These are phyloP conservation scores for Suillus subalutaceus DNA, from an alignment of 768 basidiomycete species.

Conservation along the genomic window DNA sequence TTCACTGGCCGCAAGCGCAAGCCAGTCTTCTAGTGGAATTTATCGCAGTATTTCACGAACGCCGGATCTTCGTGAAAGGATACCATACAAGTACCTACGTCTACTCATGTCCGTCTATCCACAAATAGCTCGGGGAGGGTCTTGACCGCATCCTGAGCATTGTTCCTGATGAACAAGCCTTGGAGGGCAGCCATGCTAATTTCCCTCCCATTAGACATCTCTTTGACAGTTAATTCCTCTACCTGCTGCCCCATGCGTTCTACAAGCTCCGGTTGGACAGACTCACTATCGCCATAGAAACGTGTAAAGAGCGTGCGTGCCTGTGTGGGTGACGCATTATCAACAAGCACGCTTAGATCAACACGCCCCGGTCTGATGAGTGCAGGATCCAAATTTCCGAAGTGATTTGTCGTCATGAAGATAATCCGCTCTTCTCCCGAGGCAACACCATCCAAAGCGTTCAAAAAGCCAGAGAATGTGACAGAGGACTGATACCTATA, in stretches of 20 bases:
- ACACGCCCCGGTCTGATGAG: slow-evolving; percentile 96
- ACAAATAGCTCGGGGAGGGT: slow-evolving; percentile 48
- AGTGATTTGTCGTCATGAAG: slow-evolving; percentile 99
- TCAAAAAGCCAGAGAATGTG: slow-evolving; percentile 97
- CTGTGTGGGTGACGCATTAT: slow-evolving; percentile 84
- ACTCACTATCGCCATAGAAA: slow-evolving; percentile 71
- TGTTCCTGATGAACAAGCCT: slow-evolving; percentile 87
- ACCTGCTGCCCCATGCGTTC: slow-evolving; percentile 54
- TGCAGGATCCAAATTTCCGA: slow-evolving; percentile 87
- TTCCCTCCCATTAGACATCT: slow-evolving; percentile 53
- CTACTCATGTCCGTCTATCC: slow-evolving; percentile 30
- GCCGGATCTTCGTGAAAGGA: not conserved
- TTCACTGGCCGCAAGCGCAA: slow-evolving; percentile 92
- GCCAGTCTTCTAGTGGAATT: slow-evolving; percentile 63
- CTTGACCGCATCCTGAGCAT: slow-evolving; percentile 55
- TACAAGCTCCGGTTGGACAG: slow-evolving; percentile 37
- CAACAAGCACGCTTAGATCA: slow-evolving; percentile 81
- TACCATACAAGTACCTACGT: slow-evolving; percentile 15
- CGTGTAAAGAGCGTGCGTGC: slow-evolving; percentile 75
- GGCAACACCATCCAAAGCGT: slow-evolving; percentile 96
- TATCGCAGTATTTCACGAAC: slow-evolving; percentile 13
- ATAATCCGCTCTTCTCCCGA: slow-evolving; percentile 98
- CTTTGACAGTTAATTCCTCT: slow-evolving; percentile 53
- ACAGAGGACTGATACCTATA: slow-evolving; percentile 89
- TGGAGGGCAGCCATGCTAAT: slow-evolving; percentile 97